Base-by-base conservation (phyloP, 352 stramenopile genomes). In the Phytophthora cactorum region DNA sequence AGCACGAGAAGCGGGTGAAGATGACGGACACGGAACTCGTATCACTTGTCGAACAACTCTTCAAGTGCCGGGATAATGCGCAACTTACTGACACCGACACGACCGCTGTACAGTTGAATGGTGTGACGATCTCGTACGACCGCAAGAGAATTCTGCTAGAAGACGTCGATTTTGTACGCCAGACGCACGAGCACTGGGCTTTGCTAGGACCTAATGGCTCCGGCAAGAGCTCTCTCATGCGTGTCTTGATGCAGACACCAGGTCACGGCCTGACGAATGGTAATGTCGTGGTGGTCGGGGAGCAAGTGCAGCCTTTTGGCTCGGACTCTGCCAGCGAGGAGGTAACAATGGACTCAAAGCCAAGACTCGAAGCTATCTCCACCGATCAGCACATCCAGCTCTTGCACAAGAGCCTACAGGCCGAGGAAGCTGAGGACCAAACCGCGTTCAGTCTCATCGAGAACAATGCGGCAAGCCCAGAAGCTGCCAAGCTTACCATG, bases 311-410 rank as follows among this genome's bases (percentile, higher is more conserved):
- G 15, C 27, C 14, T 6, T 44, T 45, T 41, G 45, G 17, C 1
- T 67, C 49, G 1, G 22, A 15, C 1, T 17, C 25, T 8, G 3
- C 12, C 3, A 58, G 4, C 1, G 34, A 66, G 10, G 51, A 53
- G 10, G 36, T 12, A 11, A 3, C 11, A 12, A 62, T 29, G 15
- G 5, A 3, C 15, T 46, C 22, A 9, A 65, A 57, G 29, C 5
- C 31, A 31, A 61, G 72, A 38, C 73, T 96, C n/a, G 82, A 90
- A 45, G 89, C 82, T 43, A 86, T 97, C 10, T 97, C 93, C 0
- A 98, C 93, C 2, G 91, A 98, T 63, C 81, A 90, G 25, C 93
- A 98, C 68, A 85, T 98, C 55, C 78, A 91, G 39, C 68, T 95
- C 60, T 68, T 83, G 59, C 82, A 84, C 56, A 72, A 76, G 67